phyloP scores from a whole-genome alignment of 2,329 filamentous ascomycete species.

The Neonectria punicea region DNA sequence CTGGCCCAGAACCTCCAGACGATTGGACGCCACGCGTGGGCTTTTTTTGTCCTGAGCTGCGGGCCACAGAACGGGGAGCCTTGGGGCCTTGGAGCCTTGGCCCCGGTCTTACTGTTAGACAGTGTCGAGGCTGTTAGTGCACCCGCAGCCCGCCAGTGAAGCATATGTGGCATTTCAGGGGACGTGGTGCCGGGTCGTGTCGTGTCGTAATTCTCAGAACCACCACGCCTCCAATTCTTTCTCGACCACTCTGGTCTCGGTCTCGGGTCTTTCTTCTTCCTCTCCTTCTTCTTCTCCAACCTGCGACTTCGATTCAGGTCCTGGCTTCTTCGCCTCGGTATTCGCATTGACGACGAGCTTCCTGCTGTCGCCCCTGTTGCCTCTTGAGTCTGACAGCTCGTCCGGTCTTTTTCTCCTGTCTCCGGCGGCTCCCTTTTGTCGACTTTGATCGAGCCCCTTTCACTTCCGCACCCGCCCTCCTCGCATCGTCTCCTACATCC shows the following conservation, averaged over 20 bases:
- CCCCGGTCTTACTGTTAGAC: conserved; percentile 2
- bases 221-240: conserved; percentile 38
- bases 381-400: conserved; percentile 50
- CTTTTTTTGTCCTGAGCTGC: conserved; percentile 26
- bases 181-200: conserved; percentile 27
- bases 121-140: conserved; percentile 3
- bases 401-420: conserved; percentile 47
- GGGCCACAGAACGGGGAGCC: conserved; percentile 4
- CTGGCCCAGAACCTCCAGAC: conserved; percentile 24
- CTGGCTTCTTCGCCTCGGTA: conserved; percentile 35
- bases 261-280: conserved; percentile 35
- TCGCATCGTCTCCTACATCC: conserved; percentile 18
- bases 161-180: conserved; percentile 49
- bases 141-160: conserved; percentile 25
- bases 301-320: conserved; percentile 30
- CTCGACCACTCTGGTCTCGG: conserved; percentile 31
- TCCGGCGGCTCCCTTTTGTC: conserved; percentile 32
- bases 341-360: conserved; percentile 42
- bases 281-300: conserved; percentile 34
- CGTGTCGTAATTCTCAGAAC: conserved; percentile 36
- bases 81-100: background rate
- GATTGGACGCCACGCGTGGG: conserved; percentile 33
- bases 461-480: conserved; percentile 23
- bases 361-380: conserved; percentile 36
- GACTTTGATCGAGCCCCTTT: conserved; percentile 29